These are phyloP conservation scores for Solanum lycopersicoides DNA, from an alignment of 257 asterid species.

Conservation along the genomic window DNA sequence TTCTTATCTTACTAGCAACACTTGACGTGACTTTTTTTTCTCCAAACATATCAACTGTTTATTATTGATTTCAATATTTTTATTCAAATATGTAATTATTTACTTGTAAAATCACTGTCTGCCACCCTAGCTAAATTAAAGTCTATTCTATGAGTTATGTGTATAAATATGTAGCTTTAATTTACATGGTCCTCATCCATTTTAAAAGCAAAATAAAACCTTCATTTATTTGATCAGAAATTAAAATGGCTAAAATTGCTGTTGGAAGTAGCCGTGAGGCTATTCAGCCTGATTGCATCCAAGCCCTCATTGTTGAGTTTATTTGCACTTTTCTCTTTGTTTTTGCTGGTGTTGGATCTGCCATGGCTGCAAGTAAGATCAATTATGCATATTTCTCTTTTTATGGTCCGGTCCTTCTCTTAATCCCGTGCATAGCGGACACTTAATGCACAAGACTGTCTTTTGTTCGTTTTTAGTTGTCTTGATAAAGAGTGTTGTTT, in stretches of 20 bases:
- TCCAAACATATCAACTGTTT: too few relatives aligned
- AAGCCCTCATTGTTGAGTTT: slow-evolving; percentile 80
- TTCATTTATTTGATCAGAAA: neutral
- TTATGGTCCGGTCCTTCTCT: neutral
- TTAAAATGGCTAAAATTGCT: slow-evolving; percentile 61
- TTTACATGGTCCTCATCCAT: neutral
- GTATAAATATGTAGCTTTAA: neutral
- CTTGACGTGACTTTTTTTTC: neutral
- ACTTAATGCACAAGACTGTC: neutral
- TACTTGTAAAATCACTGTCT: neutral
- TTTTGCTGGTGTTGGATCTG: slow-evolving; percentile 84
- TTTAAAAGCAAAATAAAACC: neutral
- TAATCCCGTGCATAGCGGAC: neutral
- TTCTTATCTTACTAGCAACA: neutral
- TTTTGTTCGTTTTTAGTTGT: too few relatives aligned
- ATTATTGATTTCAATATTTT: neutral
- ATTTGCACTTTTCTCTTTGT: slow-evolving; percentile 74
- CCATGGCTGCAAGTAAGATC: slow-evolving; percentile 69
- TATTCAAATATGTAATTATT: neutral
- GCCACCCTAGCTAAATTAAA: neutral
- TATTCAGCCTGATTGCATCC: slow-evolving; percentile 54
- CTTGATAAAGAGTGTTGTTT: too few relatives aligned
- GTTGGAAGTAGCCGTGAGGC: slow-evolving; percentile 61
- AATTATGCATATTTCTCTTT: neutral
- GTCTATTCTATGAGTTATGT: neutral